A percentile compares a stretch with the other conserved stretches of the same genome.
phyloP scores from a whole-genome alignment of 1,139 yeast species.

The Hyphopichia khmerensis region DNA sequence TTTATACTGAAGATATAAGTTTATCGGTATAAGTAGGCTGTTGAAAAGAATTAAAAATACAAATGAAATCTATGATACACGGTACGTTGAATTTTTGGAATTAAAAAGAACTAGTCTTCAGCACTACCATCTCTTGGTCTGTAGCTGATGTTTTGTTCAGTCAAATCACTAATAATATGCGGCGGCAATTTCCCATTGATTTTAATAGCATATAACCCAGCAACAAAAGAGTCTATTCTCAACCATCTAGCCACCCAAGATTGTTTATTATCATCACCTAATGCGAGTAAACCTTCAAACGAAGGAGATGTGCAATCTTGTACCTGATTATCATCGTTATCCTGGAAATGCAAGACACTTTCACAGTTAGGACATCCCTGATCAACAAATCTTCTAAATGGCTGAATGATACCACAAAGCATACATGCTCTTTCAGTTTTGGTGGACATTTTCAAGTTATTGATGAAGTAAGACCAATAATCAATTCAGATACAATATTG shows the following conservation, averaged over 20 bases:
- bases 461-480: no score
- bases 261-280: conserved; percentile 72
- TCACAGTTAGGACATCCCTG: conserved; percentile 99
- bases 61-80: neutral
- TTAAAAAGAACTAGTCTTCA: conserved; percentile 51
- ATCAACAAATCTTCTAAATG: conserved; percentile 68
- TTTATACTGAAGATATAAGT: neutral
- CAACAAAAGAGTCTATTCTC: conserved; percentile 83
- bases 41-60: neutral
- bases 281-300: conserved; percentile 92
- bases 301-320: conserved; percentile 96
- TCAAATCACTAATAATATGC: conserved; percentile 72
- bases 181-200: conserved; percentile 91
- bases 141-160: conserved; percentile 72
- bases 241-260: conserved; percentile 99
- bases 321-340: conserved; percentile 78
- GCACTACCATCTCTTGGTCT: conserved; percentile 97
- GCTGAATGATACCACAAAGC: conserved; percentile 92
- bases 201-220: conserved; percentile 92
- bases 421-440: conserved; percentile 92
- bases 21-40: no score
- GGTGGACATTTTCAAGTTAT: conserved; percentile 54
- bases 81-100: no score
- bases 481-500: no score
- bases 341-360: conserved; percentile 73